A percentile compares a stretch with the other conserved stretches of the same genome.
These are phyloP conservation scores for Barnettozyma botsteinii DNA, from an alignment of 805 yeast species.

Conservation along the genomic window DNA sequence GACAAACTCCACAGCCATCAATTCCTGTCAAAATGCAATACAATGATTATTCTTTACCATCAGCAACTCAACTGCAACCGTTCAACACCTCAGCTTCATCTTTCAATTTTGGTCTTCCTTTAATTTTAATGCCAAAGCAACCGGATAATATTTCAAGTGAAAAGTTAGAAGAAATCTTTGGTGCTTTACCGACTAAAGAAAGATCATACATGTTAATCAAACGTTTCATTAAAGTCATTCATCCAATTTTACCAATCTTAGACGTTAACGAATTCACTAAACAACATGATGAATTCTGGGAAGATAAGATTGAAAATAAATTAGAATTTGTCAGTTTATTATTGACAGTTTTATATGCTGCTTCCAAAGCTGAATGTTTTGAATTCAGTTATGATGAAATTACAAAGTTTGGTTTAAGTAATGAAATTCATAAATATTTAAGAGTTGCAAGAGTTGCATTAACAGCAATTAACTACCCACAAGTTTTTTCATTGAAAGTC, in stretches of 20 bases:
- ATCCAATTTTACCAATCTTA: constrained; percentile 48
- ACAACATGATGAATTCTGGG: constrained; percentile 48
- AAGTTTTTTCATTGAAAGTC: constrained; percentile 36
- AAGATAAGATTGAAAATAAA: constrained; percentile 25
- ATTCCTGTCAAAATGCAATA: constrained; percentile 13
- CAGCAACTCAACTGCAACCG: constrained; percentile 11
- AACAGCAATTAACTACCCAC: constrained; percentile 46
- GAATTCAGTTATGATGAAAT: constrained; percentile 42
- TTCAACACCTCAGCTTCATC: constrained; percentile 11
- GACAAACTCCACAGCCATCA: constrained; percentile 20
- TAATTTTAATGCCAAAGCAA: constrained; percentile 21
- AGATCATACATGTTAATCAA: constrained; percentile 42
- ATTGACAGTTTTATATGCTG: constrained; percentile 52
- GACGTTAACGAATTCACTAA: constrained; percentile 39
- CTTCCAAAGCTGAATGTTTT: constrained; percentile 54
- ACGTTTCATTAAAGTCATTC: constrained; percentile 47
- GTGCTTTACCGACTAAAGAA: constrained; percentile 40
- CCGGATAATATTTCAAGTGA: constrained; percentile 23
- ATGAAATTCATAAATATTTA: constrained; percentile 44
- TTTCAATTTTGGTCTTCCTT: constrained; percentile 22
- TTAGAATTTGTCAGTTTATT: constrained; percentile 43
- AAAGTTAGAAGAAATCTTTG: constrained; percentile 30
- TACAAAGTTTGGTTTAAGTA: constrained; percentile 27
- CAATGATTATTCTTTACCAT: constrained; percentile 10
- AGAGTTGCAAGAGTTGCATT: constrained; percentile 45